Conservation (phyloP, 169 alveolate genomes). For the Cryptosporidium muris region DNA sequence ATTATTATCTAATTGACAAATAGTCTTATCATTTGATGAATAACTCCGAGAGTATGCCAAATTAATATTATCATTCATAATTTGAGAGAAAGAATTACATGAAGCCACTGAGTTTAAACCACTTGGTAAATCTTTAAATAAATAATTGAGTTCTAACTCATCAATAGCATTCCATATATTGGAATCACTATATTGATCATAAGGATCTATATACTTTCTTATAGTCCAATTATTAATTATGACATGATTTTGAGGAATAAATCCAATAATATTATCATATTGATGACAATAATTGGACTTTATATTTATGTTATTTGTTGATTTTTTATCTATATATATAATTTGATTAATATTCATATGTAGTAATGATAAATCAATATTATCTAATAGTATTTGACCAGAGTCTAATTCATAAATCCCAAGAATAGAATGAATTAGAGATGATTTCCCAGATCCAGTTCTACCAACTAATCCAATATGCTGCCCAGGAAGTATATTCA, state of each 20-base stretch:
- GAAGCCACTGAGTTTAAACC: conserved; percentile 48
- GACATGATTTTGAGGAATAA: conserved; percentile 49
- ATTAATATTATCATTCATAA: conserved; percentile 12
- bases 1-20: background rate
- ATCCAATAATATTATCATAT: conserved; percentile 25
- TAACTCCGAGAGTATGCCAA: background rate
- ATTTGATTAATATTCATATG: background rate
- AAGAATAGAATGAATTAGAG: conserved; percentile 59
- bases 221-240: conserved; percentile 58
- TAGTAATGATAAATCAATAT: conserved; percentile 7
- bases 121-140: conserved; percentile 26
- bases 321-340: conserved; percentile 9
- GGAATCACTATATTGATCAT: conserved; percentile 10
- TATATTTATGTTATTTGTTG: background rate
- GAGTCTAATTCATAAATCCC: conserved; percentile 52
- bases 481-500: conserved; percentile 20
- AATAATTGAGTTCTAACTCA: conserved; percentile 26
- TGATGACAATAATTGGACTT: background rate
- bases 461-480: conserved; percentile 65
- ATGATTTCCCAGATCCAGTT: conserved; percentile 71
- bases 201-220: conserved; percentile 64
- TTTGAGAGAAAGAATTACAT: conserved; percentile 18
- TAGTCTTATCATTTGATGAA: background rate
- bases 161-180: conserved; percentile 47
- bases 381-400: conserved; percentile 33